Base-by-base conservation (phyloP, 164 flowering plant species). In the Aristolochia contorta region DNA sequence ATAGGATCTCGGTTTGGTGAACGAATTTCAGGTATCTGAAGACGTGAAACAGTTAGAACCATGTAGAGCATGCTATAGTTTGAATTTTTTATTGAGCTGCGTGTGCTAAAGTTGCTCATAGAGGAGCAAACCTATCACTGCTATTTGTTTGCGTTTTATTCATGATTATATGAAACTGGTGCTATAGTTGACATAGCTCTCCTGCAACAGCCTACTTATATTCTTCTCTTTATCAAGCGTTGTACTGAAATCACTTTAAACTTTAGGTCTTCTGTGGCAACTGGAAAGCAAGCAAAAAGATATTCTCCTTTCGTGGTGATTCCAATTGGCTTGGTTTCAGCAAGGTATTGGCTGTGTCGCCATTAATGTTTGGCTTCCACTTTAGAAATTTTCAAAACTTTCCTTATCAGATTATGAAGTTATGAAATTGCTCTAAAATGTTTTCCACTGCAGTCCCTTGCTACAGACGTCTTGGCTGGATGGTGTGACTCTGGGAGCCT, bases 261-360 rank as follows among this genome's bases (percentile, higher is more conserved):
- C 14, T 64, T 69, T 82, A 86, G 97, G 91, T 82, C 52, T 72
- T 79, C 56, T 84, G 97, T 71, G 93, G 91, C 47, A 77, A 78
- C 16, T 87, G 93, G 89, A 72, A 65, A 68, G 77, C 78, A 47
- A 73, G 65, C 60, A 60, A 65, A 45, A 86, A 77, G 67, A 68
- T 69, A 47, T 83, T 82, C 67, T 85, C 96, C 54, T 91, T 80
- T 58, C 74, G 87, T 74, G 93, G 97, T 23, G 97, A 88, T 59
- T 86, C 96, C 32, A 91, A 88, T 69, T 88, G 97, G 96, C 88
- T 91, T 63, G 96, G 96, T 51, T 91, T 91, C 60, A 75, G 80
- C 67, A 86, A 84, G 97, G 93, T 86, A 75, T 46, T 23, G 23
- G 30, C 30, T 2, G 30, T 5, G 2, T 27, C 5, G 30, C 30